phyloP scores from a whole-genome alignment of 2,329 filamentous ascomycete genomes.

The Teratosphaeria viscida region DNA sequence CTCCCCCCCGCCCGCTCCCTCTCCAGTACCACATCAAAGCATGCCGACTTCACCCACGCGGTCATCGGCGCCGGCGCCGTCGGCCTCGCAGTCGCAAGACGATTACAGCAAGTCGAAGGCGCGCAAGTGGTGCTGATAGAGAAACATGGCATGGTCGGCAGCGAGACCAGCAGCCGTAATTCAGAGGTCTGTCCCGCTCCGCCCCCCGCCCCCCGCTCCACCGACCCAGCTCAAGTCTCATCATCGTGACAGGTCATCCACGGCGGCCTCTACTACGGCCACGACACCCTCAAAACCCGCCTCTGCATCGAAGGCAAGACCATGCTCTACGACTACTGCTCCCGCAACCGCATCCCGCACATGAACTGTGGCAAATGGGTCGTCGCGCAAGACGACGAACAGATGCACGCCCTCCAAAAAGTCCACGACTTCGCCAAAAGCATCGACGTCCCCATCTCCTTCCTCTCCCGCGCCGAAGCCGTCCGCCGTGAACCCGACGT shows the following conservation, averaged over 20 bases:
- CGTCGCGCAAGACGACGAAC: slow-evolving; percentile 67
- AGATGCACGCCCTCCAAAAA: slow-evolving; percentile 53
- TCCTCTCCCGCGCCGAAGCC: slow-evolving; percentile 56
- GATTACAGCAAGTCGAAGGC: slow-evolving; percentile 51
- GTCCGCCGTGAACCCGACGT: slow-evolving; percentile 61
- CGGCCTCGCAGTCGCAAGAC: slow-evolving; percentile 67
- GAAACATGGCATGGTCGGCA: slow-evolving; percentile 63
- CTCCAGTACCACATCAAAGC: slow-evolving; percentile 29
- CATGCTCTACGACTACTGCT: slow-evolving; percentile 71
- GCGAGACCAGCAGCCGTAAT: slow-evolving; percentile 81
- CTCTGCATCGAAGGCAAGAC: slow-evolving; percentile 71
- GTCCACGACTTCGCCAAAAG: slow-evolving; percentile 44
- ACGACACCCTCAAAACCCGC: slow-evolving; percentile 63
- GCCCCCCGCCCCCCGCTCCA: too few species aligned
- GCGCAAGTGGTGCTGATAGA: slow-evolving; percentile 69
- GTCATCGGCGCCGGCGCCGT: slow-evolving; percentile 64
- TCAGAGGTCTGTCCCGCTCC: slow-evolving; percentile 52
- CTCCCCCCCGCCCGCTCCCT: slow-evolving; percentile 23
- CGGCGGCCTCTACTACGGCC: slow-evolving; percentile 83
- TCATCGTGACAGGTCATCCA: slow-evolving; percentile 61
- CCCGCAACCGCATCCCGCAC: slow-evolving; percentile 55
- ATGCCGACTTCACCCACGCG: slow-evolving; percentile 54
- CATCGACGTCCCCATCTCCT: slow-evolving; percentile 59
- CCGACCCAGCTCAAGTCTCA: too few species aligned
- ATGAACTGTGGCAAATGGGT: slow-evolving; percentile 84